Evolutionary conservation across 129 eudicot genomes (phyloP).

Genomic region (Silybum marianum): DNA sequence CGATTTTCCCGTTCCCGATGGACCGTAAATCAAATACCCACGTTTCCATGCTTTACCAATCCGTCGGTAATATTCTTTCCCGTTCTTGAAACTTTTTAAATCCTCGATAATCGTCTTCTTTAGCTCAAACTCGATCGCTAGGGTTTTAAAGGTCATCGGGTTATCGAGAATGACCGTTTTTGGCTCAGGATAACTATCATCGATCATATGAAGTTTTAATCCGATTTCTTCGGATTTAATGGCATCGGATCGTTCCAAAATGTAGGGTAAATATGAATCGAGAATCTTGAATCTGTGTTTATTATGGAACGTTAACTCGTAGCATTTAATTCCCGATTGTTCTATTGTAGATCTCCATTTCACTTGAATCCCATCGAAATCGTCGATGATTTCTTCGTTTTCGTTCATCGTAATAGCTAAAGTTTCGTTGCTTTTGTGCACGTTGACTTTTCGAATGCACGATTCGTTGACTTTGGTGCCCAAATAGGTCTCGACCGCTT

Average conservation of each 20-base stretch:
- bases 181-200: slow-evolving; percentile 15
- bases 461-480: slow-evolving; percentile 40
- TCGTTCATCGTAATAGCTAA: slow-evolving; percentile 32
- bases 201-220: slow-evolving; percentile 38
- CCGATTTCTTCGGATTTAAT: slow-evolving; percentile 33
- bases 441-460: slow-evolving; percentile 34
- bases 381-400: slow-evolving; percentile 39
- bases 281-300: slow-evolving; percentile 35
- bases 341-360: slow-evolving; percentile 38
- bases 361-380: slow-evolving; percentile 33
- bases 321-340: slow-evolving; percentile 25
- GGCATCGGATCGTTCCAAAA: slow-evolving; percentile 28
- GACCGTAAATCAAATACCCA: slow-evolving; percentile 52
- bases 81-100: slow-evolving; percentile 38
- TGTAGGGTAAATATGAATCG: slow-evolving; percentile 41
- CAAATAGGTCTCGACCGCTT: slow-evolving; percentile 40
- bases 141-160: slow-evolving; percentile 59
- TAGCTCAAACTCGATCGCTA: slow-evolving; percentile 45
- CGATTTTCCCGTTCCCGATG: slow-evolving; percentile 52
- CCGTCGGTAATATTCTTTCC: slow-evolving; percentile 42
- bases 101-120: slow-evolving; percentile 43
- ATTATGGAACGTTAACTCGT: slow-evolving; percentile 46
- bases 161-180: slow-evolving; percentile 35
- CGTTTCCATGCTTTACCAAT: slow-evolving; percentile 60
- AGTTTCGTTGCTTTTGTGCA: slow-evolving; percentile 31